Conservation (phyloP, 768 basidiomycete genomes). For the Multifurca ochricompacta region DNA sequence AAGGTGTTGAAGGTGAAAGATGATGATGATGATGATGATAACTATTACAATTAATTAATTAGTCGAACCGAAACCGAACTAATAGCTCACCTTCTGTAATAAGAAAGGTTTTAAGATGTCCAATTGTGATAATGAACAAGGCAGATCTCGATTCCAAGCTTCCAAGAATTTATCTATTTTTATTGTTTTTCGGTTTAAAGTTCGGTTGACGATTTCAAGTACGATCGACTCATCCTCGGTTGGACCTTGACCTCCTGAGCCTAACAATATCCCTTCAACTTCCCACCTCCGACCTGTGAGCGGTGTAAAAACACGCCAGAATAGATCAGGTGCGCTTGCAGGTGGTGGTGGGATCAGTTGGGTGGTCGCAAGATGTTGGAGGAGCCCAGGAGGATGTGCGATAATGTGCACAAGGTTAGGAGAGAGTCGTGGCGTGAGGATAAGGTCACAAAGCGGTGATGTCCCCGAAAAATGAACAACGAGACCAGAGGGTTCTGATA, state of each 20-base stretch:
- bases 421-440: constrained; percentile 59
- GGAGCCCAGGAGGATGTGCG: constrained; percentile 62
- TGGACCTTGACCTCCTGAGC: constrained; percentile 43
- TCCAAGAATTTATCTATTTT: constrained; percentile 54
- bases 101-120: constrained; percentile 44
- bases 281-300: constrained; percentile 55
- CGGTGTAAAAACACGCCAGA: constrained; percentile 73
- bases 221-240: constrained; percentile 44
- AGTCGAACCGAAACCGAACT: no score
- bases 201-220: constrained; percentile 52
- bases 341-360: constrained; percentile 71
- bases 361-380: constrained; percentile 58
- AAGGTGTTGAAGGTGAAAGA: no score
- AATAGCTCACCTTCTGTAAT: constrained; percentile 28
- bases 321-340: constrained; percentile 52
- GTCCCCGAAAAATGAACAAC: constrained; percentile 47
- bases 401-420: constrained; percentile 53
- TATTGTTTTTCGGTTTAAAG: constrained; percentile 35
- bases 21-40: no score
- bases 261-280: constrained; percentile 53
- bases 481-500: constrained; percentile 46
- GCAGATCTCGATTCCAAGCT: constrained; percentile 44
- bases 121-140: constrained; percentile 45
- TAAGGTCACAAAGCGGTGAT: constrained; percentile 43
- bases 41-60: no score